Conservation (phyloP, 192 early-diverging fungal genomes). For the Entomortierella parvispora region DNA sequence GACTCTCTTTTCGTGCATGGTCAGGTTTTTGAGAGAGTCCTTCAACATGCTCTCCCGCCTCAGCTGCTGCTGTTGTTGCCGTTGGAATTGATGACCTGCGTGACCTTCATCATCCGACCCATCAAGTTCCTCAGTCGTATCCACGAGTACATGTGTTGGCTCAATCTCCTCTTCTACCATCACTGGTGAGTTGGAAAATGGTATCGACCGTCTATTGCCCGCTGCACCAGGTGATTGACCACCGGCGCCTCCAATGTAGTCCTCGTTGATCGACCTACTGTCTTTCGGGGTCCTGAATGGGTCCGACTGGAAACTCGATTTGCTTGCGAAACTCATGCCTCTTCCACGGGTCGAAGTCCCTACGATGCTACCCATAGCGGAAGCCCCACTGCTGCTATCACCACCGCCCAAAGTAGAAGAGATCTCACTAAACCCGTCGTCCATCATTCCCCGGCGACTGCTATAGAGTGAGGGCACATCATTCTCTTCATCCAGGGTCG, state of each 20-base stretch:
- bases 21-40: conserved; percentile 27
- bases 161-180: conserved; percentile 1
- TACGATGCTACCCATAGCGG: background rate
- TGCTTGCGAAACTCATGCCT: conserved; percentile 37
- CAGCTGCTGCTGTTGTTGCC: conserved; percentile 11
- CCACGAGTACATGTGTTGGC: conserved; percentile 34
- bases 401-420: conserved; percentile 13
- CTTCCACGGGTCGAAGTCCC: conserved; percentile 20
- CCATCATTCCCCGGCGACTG: conserved; percentile 36
- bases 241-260: conserved; percentile 5
- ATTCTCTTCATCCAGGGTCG: conserved; percentile 23
- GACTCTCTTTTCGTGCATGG: conserved; percentile 21
- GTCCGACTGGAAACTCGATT: conserved; percentile 46
- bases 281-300: conserved; percentile 51
- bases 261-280: conserved; percentile 29
- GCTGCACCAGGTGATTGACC: background rate
- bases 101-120: conserved; percentile 14
- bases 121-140: conserved; percentile 31
- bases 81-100: conserved; percentile 2
- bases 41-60: conserved; percentile 28
- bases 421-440: conserved; percentile 22
- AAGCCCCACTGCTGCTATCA: too few species aligned
- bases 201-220: conserved; percentile 6
- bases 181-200: background rate
- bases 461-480: conserved; percentile 36